These are phyloP conservation scores for Plectosphaerella sp. DNA, from an alignment of 2,329 filamentous ascomycete species.

Conservation along the genomic window DNA sequence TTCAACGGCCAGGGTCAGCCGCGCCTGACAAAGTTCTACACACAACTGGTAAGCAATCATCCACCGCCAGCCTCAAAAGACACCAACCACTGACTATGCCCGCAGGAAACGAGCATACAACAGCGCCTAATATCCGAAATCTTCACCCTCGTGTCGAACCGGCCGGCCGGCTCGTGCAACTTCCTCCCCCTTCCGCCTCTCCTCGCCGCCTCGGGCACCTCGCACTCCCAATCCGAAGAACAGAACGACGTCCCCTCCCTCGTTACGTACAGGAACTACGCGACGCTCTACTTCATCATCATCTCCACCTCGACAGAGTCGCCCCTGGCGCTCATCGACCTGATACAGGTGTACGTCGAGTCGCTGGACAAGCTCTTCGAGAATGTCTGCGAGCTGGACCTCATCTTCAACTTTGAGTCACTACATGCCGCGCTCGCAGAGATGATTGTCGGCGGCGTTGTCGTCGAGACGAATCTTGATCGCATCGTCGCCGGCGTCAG, in stretches of 20 bases:
- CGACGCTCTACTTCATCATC: conserved; percentile 96
- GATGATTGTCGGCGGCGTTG: conserved; percentile 93
- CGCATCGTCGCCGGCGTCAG: conserved; percentile 82
- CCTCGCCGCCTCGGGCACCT: conserved; percentile 57
- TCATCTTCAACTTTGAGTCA: conserved; percentile 99
- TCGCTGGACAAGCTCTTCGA: conserved; percentile 92
- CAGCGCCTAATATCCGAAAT: conserved; percentile 97
- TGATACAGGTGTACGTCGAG: conserved; percentile 98
- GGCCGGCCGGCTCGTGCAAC: conserved; percentile 89
- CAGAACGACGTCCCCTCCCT: conserved; percentile 89
- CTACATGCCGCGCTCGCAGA: conserved; percentile 86
- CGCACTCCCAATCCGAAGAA: conserved; percentile 60
- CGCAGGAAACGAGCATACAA: conserved; percentile 91
- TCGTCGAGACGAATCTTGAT: conserved; percentile 87
- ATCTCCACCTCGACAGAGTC: conserved; percentile 96
- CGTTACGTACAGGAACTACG: conserved; percentile 96
- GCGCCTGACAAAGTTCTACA: conserved; percentile 97
- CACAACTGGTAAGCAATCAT: conserved; percentile 68
- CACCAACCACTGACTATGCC: background rate
- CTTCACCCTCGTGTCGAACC: conserved; percentile 90
- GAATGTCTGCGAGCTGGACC: conserved; percentile 95
- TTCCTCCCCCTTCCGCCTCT: conserved; percentile 79
- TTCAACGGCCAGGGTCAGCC: conserved; percentile 99
- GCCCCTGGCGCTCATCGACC: conserved; percentile 87
- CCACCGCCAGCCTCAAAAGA: background rate